These are phyloP conservation scores for Setomelanomma holmii DNA, from an alignment of 2,329 filamentous ascomycete species.

Conservation along the genomic window DNA sequence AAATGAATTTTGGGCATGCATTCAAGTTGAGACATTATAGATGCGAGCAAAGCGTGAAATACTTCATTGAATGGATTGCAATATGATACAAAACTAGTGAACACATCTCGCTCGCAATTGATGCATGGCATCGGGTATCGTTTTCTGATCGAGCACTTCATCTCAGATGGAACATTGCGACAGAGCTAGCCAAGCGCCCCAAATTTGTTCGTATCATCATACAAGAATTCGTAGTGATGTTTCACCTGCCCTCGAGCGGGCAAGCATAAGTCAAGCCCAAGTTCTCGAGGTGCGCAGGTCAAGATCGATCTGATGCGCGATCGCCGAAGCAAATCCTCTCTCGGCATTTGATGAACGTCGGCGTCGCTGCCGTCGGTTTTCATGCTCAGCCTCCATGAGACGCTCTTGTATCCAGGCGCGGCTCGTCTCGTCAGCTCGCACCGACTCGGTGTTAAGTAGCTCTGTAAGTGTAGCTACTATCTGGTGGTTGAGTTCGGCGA, in stretches of 20 bases:
- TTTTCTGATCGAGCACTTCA: constrained; percentile 43
- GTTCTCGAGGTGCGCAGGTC: constrained; percentile 36
- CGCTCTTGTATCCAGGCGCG: constrained; percentile 60
- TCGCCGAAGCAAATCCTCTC: constrained; percentile 44
- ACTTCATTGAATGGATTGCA: too few relatives aligned
- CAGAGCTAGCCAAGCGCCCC: constrained; percentile 9
- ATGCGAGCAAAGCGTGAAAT: not conserved
- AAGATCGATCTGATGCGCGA: constrained; percentile 45
- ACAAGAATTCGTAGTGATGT: not conserved
- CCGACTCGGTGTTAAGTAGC: constrained; percentile 60
- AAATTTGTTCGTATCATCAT: constrained; percentile 8
- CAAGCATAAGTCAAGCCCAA: constrained; percentile 23
- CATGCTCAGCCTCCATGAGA: constrained; percentile 62
- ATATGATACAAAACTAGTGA: too few relatives aligned
- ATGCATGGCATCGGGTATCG: constrained; percentile 23
- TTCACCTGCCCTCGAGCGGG: not conserved
- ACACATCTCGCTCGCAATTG: constrained; percentile 7
- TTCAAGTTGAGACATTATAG: too few relatives aligned
- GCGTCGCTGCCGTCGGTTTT: constrained; percentile 54
- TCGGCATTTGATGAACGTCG: constrained; percentile 46
- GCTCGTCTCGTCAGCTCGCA: constrained; percentile 54
- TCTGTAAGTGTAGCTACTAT: constrained; percentile 63
- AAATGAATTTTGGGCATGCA: too few relatives aligned
- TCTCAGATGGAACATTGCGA: constrained; percentile 31
- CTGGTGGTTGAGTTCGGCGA: constrained; percentile 59